These are phyloP conservation scores for Globisporangium cederbergense DNA, from an alignment of 352 stramenopile species.

Conservation along the genomic window DNA sequence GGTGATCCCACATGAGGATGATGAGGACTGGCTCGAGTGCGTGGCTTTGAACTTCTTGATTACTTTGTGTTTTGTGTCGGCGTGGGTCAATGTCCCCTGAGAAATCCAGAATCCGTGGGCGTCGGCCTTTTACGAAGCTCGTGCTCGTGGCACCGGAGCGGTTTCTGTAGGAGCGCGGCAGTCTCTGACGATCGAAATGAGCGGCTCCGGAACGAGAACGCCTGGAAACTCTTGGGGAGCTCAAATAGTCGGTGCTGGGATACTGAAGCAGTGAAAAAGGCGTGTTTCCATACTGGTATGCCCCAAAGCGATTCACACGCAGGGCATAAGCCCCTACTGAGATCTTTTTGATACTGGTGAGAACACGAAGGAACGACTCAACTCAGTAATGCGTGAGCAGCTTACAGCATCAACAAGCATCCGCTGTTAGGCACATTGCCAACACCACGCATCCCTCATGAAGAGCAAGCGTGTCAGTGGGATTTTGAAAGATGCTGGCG, in stretches of 20 bases:
- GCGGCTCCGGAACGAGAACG: not conserved
- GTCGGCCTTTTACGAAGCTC: not conserved
- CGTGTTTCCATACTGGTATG: not conserved
- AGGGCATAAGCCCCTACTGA: not conserved
- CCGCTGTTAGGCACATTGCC: not conserved
- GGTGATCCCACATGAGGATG: not conserved
- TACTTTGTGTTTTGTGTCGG: not conserved
- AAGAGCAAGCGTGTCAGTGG: not conserved
- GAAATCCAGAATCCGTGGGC: not conserved
- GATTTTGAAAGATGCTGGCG: not conserved
- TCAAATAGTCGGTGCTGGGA: too few species aligned
- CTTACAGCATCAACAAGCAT: not conserved
- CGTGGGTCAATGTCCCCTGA: not conserved
- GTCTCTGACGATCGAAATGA: slow-evolving; percentile 3
- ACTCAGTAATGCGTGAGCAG: not conserved
- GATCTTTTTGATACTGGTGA: not conserved
- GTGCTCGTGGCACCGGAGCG: not conserved
- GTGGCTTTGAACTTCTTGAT: not conserved
- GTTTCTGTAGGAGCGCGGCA: slow-evolving; percentile 6
- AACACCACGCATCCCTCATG: not conserved
- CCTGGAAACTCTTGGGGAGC: not conserved
- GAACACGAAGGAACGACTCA: not conserved
- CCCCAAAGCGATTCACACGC: not conserved
- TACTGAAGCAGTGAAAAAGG: not conserved
- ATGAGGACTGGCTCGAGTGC: not conserved